A percentile compares a stretch with the other conserved stretches of the same genome.
Evolutionary conservation across 805 yeast species (phyloP).

Genomic region (Barnettozyma siamensis): DNA sequence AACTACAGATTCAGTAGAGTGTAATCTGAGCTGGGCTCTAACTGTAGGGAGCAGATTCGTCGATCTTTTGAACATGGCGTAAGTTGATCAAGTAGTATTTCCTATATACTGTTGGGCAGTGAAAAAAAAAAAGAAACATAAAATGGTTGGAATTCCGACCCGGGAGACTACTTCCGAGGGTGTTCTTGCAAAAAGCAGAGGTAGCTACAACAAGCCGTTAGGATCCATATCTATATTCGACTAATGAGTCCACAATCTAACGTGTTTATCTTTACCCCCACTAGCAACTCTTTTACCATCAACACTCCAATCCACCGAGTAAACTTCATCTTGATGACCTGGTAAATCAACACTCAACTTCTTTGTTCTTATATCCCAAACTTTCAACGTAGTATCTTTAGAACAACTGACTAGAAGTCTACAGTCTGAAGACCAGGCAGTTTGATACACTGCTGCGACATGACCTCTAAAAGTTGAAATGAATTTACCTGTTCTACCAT

Average conservation of each 20-base stretch:
- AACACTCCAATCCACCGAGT: conserved; percentile 95
- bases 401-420: conserved; percentile 88
- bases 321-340: conserved; percentile 94
- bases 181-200: too few relatives aligned
- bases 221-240: background rate
- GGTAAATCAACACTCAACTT: conserved; percentile 87
- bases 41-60: background rate
- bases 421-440: conserved; percentile 96
- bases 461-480: conserved; percentile 91
- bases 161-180: too few relatives aligned
- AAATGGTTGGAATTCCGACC: too few relatives aligned
- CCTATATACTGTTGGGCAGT: too few relatives aligned
- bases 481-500: conserved; percentile 87
- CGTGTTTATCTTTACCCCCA: conserved; percentile 95
- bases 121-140: too few relatives aligned
- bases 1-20: conserved; percentile 9
- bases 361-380: conserved; percentile 88
- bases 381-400: conserved; percentile 92
- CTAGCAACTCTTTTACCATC: conserved; percentile 94
- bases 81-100: background rate
- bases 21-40: conserved; percentile 10
- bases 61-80: conserved; percentile 8
- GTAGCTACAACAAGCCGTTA: too few relatives aligned
- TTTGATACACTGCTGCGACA: conserved; percentile 96
- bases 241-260: conserved; percentile 86